Conservation (phyloP, 1,284 basidiomycete genomes). For the Ustilago shanxiensis region DNA sequence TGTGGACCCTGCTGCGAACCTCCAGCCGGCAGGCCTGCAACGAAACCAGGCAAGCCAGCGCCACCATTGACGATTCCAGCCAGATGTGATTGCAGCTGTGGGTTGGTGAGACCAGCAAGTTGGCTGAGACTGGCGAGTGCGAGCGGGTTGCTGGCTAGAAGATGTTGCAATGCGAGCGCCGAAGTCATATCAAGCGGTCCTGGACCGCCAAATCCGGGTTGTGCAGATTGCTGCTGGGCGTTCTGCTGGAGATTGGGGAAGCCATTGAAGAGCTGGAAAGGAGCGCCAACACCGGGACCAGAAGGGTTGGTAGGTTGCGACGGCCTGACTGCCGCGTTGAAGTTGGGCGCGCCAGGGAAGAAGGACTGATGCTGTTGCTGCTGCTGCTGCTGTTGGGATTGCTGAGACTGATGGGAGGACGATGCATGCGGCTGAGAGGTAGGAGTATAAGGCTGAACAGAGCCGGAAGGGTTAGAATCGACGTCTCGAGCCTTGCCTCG, state of each 20-base stretch:
- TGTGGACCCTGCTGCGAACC: conserved; percentile 37
- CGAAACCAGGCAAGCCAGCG: conserved; percentile 28
- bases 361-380: conserved; percentile 24
- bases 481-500: conserved; percentile 50
- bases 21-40: conserved; percentile 14
- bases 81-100: conserved; percentile 52
- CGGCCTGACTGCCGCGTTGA: conserved; percentile 27
- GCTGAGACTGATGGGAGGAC: conserved; percentile 25
- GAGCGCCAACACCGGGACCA: conserved; percentile 24
- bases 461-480: conserved; percentile 24
- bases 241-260: conserved; percentile 38
- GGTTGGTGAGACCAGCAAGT: conserved; percentile 51
- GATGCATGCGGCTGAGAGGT: conserved; percentile 32
- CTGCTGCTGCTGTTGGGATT: conserved; percentile 27
- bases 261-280: conserved; percentile 36
- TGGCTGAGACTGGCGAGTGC: conserved; percentile 56
- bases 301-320: conserved; percentile 32
- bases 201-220: conserved; percentile 24
- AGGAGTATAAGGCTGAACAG: conserved; percentile 27
- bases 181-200: conserved; percentile 63
- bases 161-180: conserved; percentile 67
- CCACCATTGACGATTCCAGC: conserved; percentile 42
- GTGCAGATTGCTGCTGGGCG: conserved; percentile 23
- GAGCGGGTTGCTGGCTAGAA: conserved; percentile 63
- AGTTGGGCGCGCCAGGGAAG: conserved; percentile 43